phyloP scores from a whole-genome alignment of 768 basidiomycete genomes.

The Leucosporidium scottii region DNA sequence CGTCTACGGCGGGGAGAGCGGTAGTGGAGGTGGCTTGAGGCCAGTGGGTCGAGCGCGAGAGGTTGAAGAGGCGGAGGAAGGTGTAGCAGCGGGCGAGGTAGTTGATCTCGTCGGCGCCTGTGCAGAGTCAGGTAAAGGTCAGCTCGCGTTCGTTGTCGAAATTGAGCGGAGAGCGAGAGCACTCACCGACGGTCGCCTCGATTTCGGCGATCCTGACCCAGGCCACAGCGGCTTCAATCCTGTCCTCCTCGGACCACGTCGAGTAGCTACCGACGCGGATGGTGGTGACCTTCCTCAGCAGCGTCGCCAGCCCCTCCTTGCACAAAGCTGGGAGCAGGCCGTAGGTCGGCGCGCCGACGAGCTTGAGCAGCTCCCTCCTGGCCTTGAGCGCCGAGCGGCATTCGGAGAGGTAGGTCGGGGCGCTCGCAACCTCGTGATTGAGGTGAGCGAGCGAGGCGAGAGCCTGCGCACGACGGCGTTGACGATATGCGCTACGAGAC shows the following conservation, averaged over 20 bases:
- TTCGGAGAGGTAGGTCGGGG: background rate
- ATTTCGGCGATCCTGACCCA: conserved; percentile 31
- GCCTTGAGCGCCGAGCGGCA: conserved; percentile 8
- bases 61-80: conserved; percentile 29
- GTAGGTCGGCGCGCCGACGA: conserved; percentile 19
- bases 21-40: conserved; percentile 11
- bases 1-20: conserved; percentile 23
- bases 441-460: conserved; percentile 14
- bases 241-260: background rate
- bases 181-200: conserved; percentile 24
- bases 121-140: no score
- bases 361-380: conserved; percentile 10
- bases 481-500: background rate
- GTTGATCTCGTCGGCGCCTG: conserved; percentile 14
- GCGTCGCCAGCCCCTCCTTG: conserved; percentile 13
- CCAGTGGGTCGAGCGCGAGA: conserved; percentile 30
- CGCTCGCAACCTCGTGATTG: background rate
- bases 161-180: no score
- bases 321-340: background rate
- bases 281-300: conserved; percentile 1
- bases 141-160: no score
- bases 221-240: conserved; percentile 15
- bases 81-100: conserved; percentile 18
- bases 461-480: conserved; percentile 6
- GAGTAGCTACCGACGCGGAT: background rate